Base-by-base conservation (phyloP, 441 rosid genomes). In the Populus hybrid region DNA sequence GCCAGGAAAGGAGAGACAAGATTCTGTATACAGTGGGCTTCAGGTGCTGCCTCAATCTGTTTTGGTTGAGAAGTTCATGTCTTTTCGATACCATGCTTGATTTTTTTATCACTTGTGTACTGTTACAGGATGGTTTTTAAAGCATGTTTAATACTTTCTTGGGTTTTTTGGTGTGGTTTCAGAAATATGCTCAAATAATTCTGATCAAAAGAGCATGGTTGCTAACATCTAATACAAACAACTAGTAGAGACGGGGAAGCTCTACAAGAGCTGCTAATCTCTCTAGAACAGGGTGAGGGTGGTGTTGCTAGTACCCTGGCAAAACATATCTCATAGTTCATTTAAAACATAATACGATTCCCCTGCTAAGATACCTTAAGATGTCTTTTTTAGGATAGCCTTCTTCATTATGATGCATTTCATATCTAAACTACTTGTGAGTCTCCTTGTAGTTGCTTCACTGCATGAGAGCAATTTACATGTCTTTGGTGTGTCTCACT, bases 1-100 rank as follows among this genome's bases (percentile, higher is more conserved):
- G 74, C 99, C 99, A 11, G 99, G 97, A 77, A 93, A 93, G 85
- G 99, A 95, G 87, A 90, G 99, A 79, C 99, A 95, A 82, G 98
- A 95, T 78, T 95, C 99, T 73, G 99, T 93, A 50, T 89, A 83
- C 81, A 92, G 83, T 70, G 98, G 99, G 67, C 91, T 95, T 85
- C 98, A 95, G 97, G 98, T 92, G 72, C 65, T 19, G 75, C 26
- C 35, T 9, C 50, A 71, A 23, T 79, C 36, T 66, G 67, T 66
- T 63, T 38, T 36, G 9, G 74, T 69, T 42, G 35, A 11, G 46
- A 46, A 68, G 69, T 75, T n/a, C 23, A n/a, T 76, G 53, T 78
- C 63, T 42, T 70, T 68, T 74, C 35, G 34, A 61, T 65, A 4
- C 21, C 35, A 67, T 70, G 40, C 24, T 24, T 70, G 14, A 7